Base-by-base conservation (phyloP, 306 rosid species). In the Mucuna pruriens region DNA sequence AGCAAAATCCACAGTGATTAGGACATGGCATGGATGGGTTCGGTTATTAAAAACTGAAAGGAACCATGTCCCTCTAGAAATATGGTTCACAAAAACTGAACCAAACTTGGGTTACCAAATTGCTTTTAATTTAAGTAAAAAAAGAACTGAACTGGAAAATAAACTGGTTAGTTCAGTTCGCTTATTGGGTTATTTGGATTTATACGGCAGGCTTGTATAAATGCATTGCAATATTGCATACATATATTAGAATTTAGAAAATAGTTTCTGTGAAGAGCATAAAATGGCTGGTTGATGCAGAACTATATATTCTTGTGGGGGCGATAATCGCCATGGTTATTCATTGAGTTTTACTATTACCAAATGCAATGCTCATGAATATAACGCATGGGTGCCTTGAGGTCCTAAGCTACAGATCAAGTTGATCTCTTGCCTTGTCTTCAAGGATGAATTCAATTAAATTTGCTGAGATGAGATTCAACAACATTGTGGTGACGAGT, bases 1-100 rank as follows among this genome's bases (percentile, higher is more conserved):
- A 94, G 81, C 98, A 92, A 85, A 95, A 92, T 84, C 97, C 84
- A 78, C 93, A 90, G 76, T 91, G 80, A 88, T 76, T 20, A 51
- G 19, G 29, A 49, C 64, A 33, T 4, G 29, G 73, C 40, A 33
- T 33, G 54, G 73, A 25, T 60, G 80, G 63, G 44, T 73, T 61
- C n/a, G 13, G 67, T 72, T 72, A n/a, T n/a, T n/a, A n/a, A n/a
- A n/a, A n/a, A n/a, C n/a, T n/a, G n/a, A 48, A 60, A 46, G 4
- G 29, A 80, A 15, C 52, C 40, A 6, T 71, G 54, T 60, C 71
- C 13, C 72, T 22, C 22, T 45, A 23, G n/a, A 36, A 49, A 33
- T 22, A 11, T 45, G 78, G 20, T 58, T 80, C 63, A 58, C 42
- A 58, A 44, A 42, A 70, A 58, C 71, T 36, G 54, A 58, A 45